phyloP scores from a whole-genome alignment of 345 rosid species.

The Populus nigra region DNA sequence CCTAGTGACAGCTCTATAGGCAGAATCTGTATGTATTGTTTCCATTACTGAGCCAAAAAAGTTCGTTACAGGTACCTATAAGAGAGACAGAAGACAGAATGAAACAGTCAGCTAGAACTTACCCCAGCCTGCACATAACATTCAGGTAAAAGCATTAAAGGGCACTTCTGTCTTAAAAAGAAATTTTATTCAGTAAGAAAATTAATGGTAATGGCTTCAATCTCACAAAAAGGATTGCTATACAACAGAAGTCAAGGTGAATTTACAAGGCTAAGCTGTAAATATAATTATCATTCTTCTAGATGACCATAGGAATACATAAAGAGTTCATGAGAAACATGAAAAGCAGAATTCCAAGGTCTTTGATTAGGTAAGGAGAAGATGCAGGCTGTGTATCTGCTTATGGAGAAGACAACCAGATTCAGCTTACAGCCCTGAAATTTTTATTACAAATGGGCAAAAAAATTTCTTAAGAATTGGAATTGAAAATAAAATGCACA shows the following conservation, averaged over 20 bases:
- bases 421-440: background rate
- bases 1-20: conserved; percentile 46
- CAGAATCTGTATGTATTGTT: conserved; percentile 73
- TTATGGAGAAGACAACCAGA: background rate
- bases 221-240: background rate
- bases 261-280: background rate
- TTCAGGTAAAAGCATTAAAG: background rate
- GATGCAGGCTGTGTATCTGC: background rate
- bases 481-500: too few species aligned
- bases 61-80: conserved; percentile 89
- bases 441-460: background rate
- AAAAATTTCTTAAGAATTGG: background rate
- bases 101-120: background rate
- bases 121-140: background rate
- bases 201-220: background rate
- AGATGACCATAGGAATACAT: background rate
- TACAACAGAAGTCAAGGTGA: background rate
- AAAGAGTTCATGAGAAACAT: background rate
- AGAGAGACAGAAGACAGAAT: conserved; percentile 18
- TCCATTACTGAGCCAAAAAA: conserved; percentile 98
- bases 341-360: background rate
- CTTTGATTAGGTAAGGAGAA: background rate
- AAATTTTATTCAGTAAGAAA: background rate
- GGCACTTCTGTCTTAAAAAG: background rate
- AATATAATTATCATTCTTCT: background rate